Percentiles rank a stretch among this genome's conserved stretches.
These are phyloP conservation scores for Thymus quinquecostatus DNA, from an alignment of 257 asterid genomes.

Conservation along the genomic window DNA sequence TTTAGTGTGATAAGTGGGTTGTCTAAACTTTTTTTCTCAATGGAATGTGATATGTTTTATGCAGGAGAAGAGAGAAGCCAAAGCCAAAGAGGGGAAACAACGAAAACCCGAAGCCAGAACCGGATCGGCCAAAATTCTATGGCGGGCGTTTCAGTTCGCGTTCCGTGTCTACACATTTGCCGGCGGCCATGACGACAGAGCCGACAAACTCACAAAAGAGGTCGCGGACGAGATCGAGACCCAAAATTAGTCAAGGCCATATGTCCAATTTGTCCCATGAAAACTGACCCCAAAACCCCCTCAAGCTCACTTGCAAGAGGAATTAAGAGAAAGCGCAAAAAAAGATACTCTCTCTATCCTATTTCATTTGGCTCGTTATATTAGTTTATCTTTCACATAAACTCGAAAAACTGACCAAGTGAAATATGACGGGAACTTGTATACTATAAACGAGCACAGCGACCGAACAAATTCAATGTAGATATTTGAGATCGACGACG, in stretches of 20 bases:
- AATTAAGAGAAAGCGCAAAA: too few species aligned
- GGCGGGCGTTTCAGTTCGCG: constrained; percentile 94
- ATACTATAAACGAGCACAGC: too few species aligned
- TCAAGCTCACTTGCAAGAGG: background rate
- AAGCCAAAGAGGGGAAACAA: constrained; percentile 29
- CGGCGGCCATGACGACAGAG: constrained; percentile 92
- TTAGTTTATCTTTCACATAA: too few species aligned
- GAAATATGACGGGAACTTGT: too few species aligned
- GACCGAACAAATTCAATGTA: too few species aligned
- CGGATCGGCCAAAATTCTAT: constrained; percentile 63
- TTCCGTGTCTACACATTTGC: constrained; percentile 78
- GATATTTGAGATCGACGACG: too few species aligned
- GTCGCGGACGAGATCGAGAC: constrained; percentile 77
- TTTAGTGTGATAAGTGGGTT: too few species aligned
- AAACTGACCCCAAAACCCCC: background rate
- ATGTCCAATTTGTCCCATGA: constrained; percentile 26
- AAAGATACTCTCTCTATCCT: too few species aligned
- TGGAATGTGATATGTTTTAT: too few species aligned
- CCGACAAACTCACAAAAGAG: constrained; percentile 77
- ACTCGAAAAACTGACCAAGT: too few species aligned
- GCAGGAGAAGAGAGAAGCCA: constrained; percentile 64
- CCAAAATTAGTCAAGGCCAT: constrained; percentile 35
- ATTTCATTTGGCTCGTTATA: too few species aligned
- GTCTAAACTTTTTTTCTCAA: too few species aligned
- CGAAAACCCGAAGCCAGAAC: constrained; percentile 41